Base-by-base conservation (phyloP, 2,329 filamentous ascomycete species). In the Diaporthe sp. region DNA sequence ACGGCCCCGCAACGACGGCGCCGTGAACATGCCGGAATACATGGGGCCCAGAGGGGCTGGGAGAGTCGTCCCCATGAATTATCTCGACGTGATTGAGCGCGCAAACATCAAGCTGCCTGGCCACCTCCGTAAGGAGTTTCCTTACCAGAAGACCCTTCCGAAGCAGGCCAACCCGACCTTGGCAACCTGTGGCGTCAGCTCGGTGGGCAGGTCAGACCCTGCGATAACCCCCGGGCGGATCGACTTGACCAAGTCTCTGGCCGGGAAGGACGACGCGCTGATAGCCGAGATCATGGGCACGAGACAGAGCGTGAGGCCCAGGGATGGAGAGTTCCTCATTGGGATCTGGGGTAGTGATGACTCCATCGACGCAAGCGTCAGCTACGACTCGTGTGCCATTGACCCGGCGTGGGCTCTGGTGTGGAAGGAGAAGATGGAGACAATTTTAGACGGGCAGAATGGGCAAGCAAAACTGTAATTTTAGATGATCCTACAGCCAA, bases 171-270 rank as follows among this genome's bases (percentile, higher is more conserved):
- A 75, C 25, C 70, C 73, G 2, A 75, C 37, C 56, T 12, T 75
- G 63, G 73, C 73, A 44, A 75, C 73, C 19, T 75, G 73, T 30
- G 73, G 73, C 4, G 73, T 75, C 37, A 75, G 73, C 19, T 75
- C 73, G 6, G 63, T 75, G n/a, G 73, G 73, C 8, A 73, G 30
- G 39, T 51, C 56, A 10, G 51, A 59, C 27, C 70, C 73, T n/a
- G 37, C 12, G 32, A 25, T 27, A 7, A 27, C 19, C 4, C 63
- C 73, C 4, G 73, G 73, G 2, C 73, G 73, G 25, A 51, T 73
- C 56, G 70, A 75, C 35, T 22, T 75, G n/a, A 42, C 25, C 10
- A 71, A 44, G 44, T 35, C 73, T 1, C 37, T 73, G 39, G 63
- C 4, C 4, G 27, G 17, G 5, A 39, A 68, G 30, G 32, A 53